Conservation (phyloP, 139 green algal species). For the Spirogloea muscicola region DNA sequence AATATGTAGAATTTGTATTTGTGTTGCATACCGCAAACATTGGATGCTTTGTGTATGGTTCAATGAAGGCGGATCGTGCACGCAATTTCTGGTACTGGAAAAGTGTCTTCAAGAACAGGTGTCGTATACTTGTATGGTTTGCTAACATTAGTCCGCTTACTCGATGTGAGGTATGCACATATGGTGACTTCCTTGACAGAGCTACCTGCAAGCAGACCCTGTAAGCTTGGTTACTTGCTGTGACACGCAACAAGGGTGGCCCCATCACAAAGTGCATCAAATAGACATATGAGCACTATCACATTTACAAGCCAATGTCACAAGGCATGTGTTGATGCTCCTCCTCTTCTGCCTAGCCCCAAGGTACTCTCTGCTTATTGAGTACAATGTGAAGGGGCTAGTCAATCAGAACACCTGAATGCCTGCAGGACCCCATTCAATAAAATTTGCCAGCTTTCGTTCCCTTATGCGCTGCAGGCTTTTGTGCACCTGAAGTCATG, state of each 20-base stretch:
- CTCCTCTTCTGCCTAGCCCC: no score
- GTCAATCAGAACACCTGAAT: no score
- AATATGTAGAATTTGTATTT: neutral
- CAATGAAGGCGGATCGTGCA: conserved; percentile 54
- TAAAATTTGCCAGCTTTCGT: conserved; percentile 89
- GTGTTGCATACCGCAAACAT: conserved; percentile 50
- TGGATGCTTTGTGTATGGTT: conserved; percentile 52
- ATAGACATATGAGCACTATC: no score
- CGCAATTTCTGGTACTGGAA: conserved; percentile 94
- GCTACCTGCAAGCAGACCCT: no score
- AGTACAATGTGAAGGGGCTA: no score
- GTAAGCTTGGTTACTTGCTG: no score
- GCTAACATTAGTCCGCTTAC: conserved; percentile 93
- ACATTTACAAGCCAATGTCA: no score
- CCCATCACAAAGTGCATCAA: no score
- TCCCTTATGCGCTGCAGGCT: conserved; percentile 93
- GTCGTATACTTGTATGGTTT: conserved; percentile 95
- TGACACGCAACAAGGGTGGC: no score
- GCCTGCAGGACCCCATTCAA: conserved; percentile 93
- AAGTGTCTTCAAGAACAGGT: conserved; percentile 83
- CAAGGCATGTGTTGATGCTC: no score
- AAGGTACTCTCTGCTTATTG: no score
- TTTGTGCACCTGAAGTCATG: conserved; percentile 98
- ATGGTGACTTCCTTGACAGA: conserved; percentile 87
- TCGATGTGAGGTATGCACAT: conserved; percentile 76